Percentiles rank a stretch among this genome's conserved stretches.
phyloP scores from a whole-genome alignment of 345 rosid species.

The Conringia planisiliqua region DNA sequence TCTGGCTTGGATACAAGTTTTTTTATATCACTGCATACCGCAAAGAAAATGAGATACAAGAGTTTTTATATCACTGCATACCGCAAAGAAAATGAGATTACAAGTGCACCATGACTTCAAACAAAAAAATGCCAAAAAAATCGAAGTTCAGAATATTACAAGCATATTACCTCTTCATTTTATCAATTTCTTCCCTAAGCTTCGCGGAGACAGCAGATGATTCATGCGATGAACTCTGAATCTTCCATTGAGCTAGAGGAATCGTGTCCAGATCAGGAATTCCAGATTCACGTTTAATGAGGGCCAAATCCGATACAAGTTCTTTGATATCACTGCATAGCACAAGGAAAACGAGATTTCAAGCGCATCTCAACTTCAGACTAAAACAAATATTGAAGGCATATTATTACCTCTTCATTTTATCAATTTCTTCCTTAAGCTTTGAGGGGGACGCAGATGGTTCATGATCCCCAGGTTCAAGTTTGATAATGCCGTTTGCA shows the following conservation, averaged over 20 bases:
- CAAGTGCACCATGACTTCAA: background rate
- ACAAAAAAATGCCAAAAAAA: background rate
- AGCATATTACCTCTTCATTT: constrained; percentile 47
- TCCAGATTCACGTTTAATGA: constrained; percentile 61
- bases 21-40: constrained; percentile 51
- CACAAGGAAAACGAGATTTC: constrained; percentile 10
- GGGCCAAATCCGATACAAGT: constrained; percentile 48
- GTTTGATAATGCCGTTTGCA: background rate
- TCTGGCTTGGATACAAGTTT: constrained; percentile 47
- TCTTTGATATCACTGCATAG: constrained; percentile 55
- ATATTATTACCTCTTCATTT: constrained; percentile 47
- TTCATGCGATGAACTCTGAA: constrained; percentile 41
- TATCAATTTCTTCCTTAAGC: constrained; percentile 57
- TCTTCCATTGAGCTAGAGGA: constrained; percentile 59
- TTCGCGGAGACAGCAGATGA: constrained; percentile 36
- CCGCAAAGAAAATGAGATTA: constrained; percentile 14
- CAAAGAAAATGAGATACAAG: constrained; percentile 11
- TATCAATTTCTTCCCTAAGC: constrained; percentile 58
- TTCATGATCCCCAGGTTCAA: constrained; percentile 27
- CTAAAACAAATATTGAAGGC: background rate
- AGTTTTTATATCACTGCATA: constrained; percentile 57
- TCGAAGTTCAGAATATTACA: background rate
- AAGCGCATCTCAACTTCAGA: background rate
- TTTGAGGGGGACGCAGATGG: constrained; percentile 42
- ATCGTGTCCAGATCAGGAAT: constrained; percentile 51